Conservation (phyloP, 768 basidiomycete genomes). For the Psilocybe subaeruginosa region DNA sequence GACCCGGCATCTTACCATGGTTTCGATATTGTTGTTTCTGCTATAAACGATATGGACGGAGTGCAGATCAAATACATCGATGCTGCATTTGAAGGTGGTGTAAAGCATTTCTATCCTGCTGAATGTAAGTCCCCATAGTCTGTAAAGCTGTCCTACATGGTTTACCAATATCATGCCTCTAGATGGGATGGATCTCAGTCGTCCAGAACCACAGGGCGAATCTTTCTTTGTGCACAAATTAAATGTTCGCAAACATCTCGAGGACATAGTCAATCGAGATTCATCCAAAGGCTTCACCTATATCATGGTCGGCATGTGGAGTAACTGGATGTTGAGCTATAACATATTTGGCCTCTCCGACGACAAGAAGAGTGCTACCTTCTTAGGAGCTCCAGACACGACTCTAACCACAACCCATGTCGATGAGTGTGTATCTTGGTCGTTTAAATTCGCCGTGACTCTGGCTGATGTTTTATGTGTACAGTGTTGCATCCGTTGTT, state of each 20-base stretch:
- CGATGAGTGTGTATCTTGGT: slow-evolving; percentile 8
- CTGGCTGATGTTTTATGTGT: not conserved
- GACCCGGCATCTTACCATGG: slow-evolving; percentile 13
- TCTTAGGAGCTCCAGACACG: slow-evolving; percentile 9
- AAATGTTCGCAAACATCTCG: slow-evolving; percentile 7
- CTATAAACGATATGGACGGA: not conserved
- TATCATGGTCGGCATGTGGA: slow-evolving; percentile 12
- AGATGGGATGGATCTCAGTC: slow-evolving; percentile 9
- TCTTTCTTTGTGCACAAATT: slow-evolving; percentile 5
- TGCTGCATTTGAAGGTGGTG: slow-evolving; percentile 10
- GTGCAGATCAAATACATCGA: slow-evolving; percentile 11
- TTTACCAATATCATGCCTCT: not conserved
- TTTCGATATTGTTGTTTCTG: slow-evolving; percentile 11
- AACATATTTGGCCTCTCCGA: slow-evolving; percentile 11
- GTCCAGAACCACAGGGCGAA: not conserved
- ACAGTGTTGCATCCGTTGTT: slow-evolving; percentile 1
- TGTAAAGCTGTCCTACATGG: not conserved
- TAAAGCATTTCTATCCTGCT: slow-evolving; percentile 12
- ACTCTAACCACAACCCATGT: slow-evolving; percentile 1
- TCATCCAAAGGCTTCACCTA: slow-evolving; percentile 10
- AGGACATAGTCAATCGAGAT: slow-evolving; percentile 9
- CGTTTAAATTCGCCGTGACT: too few relatives aligned
- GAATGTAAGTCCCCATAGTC: slow-evolving; percentile 3
- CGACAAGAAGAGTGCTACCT: slow-evolving; percentile 8
- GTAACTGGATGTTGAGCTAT: not conserved